A percentile compares a stretch with the other conserved stretches of the same genome.
phyloP scores from a whole-genome alignment of 1,139 yeast species.

The Diutina sp. region DNA sequence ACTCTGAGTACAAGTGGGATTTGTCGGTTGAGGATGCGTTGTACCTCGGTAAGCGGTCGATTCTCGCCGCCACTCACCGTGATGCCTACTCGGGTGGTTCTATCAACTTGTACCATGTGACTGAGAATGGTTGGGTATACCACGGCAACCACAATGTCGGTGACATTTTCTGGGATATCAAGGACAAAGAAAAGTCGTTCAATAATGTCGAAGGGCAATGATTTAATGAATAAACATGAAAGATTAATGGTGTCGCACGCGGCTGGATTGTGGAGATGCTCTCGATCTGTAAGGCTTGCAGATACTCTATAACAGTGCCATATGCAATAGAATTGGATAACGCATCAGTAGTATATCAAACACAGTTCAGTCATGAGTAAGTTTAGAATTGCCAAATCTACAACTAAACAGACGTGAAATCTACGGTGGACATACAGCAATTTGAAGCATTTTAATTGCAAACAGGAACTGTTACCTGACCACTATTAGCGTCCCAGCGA shows the following conservation, averaged over 20 bases:
- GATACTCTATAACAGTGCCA: too few species aligned
- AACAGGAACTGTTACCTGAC: too few species aligned
- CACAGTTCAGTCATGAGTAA: too few species aligned
- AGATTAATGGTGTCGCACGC: neutral
- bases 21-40: conserved; percentile 85
- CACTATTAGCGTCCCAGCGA: too few species aligned
- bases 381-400: too few species aligned
- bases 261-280: too few species aligned
- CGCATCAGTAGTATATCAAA: too few species aligned
- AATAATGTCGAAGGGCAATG: conserved; percentile 43
- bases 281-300: too few species aligned
- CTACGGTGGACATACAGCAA: too few species aligned
- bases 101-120: conserved; percentile 82
- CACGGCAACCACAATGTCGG: conserved; percentile 96
- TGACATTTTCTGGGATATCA: conserved; percentile 82
- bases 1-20: conserved; percentile 85
- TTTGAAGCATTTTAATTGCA: too few species aligned
- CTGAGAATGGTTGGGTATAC: conserved; percentile 88
- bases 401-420: too few species aligned
- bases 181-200: conserved; percentile 79
- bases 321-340: too few species aligned
- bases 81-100: conserved; percentile 99
- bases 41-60: conserved; percentile 87
- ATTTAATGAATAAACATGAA: neutral
- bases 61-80: conserved; percentile 95